Evolutionary conservation across 106 monocot species (phyloP), one percentile per base, ranked within the genome.

Genomic region (Dactylorhiza incarnata): DNA sequence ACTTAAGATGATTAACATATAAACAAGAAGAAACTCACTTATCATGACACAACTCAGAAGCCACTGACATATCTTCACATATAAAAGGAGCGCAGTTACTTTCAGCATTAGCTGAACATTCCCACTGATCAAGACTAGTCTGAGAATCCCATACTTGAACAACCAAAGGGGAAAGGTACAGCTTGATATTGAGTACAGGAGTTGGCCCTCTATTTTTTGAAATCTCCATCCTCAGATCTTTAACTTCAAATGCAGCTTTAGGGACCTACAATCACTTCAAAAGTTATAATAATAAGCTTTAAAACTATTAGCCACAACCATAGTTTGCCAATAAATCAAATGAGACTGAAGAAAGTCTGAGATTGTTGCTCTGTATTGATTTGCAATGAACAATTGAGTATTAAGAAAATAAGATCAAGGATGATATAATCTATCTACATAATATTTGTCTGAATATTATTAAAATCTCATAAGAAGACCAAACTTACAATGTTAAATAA

Each of bases 241-340:
- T 97, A 48, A 91, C 84, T 80, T 90, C 91, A 82, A 89, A 65
- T 12, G 75, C 78, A 81, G 83, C 87, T 87, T 87, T 89, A 80
- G 91, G 85, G 6, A 49, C 82, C 97, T 97, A 82, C 54, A 88
- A 69, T 73, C 71, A 79, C 66, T 78, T 15, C 43, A 74, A 73
- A 49, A 69, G 15, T 46, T 37, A 46, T 45, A 44, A 46, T 45
- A 10, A 49, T 17, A 72, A 72, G 72, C 72, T 49, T 49, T 49
- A 49, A 72, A 72, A 72, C 49, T 49, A 69, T 15, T 46, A 45
- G 0, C 69, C 14, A 69, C 17, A 69, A 66, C 2, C 66, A 46
- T 45, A 65, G 3, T 10, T 65, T 26, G 24, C 12, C 9, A 65
- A 1, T 26, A 65, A 26, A 65, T 13, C 65, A 65, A 65, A 7